phyloP scores from a whole-genome alignment of 495 filamentous ascomycete genomes.

The Glarea lozoyensis region DNA sequence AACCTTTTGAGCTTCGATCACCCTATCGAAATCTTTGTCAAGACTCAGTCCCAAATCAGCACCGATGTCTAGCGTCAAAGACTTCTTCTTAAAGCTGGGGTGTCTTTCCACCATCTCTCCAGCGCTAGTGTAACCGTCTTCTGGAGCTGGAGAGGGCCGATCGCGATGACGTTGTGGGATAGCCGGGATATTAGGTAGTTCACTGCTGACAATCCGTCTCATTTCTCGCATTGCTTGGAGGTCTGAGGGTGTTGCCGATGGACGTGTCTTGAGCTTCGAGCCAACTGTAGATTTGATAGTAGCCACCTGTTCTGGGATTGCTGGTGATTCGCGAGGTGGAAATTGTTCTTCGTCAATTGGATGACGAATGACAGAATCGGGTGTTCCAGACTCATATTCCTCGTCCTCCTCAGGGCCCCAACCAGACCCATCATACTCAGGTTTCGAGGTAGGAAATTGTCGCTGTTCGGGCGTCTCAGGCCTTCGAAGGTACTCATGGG shows the following conservation, averaged over 20 bases:
- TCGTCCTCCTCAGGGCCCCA: constrained; percentile 43
- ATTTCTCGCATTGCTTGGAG: constrained; percentile 79
- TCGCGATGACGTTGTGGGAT: constrained; percentile 51
- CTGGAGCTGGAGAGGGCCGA: constrained; percentile 30
- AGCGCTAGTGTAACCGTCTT: constrained; percentile 27
- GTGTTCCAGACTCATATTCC: constrained; percentile 65
- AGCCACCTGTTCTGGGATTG: constrained; percentile 73
- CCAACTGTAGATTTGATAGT: constrained; percentile 88
- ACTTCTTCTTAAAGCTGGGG: constrained; percentile 49
- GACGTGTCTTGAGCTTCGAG: constrained; percentile 79
- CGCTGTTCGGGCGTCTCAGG: constrained; percentile 56
- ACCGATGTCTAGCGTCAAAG: constrained; percentile 60
- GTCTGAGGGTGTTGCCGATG: constrained; percentile 80
- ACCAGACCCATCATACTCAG: constrained; percentile 45
- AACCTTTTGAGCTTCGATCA: constrained; percentile 98
- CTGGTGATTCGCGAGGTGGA: constrained; percentile 40
- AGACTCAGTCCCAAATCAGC: constrained; percentile 69
- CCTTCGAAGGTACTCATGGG: constrained; percentile 43
- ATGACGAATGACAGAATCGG: constrained; percentile 89
- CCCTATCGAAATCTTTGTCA: constrained; percentile 85
- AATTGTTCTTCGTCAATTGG: constrained; percentile 34
- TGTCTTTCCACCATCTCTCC: constrained; percentile 38
- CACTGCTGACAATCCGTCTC: constrained; percentile 73
- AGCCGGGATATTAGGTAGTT: constrained; percentile 42
- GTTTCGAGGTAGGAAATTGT: constrained; percentile 25